These are phyloP conservation scores for Leccinum uliginosum DNA, from an alignment of 768 basidiomycete genomes.

Conservation along the genomic window DNA sequence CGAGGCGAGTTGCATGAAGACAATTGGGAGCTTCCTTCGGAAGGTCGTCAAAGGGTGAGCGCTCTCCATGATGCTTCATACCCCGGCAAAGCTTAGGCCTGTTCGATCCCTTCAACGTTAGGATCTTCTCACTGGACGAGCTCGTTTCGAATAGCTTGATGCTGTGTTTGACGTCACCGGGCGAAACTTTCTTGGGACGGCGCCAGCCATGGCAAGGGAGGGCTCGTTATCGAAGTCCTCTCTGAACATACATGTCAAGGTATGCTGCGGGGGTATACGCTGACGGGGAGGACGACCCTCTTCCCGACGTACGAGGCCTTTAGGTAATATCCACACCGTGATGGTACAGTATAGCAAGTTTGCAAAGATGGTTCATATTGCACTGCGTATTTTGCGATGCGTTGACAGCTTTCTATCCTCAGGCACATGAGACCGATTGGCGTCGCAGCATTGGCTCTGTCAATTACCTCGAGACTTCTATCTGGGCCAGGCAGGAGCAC, in stretches of 20 bases:
- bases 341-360: conserved; percentile 89
- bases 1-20: conserved; percentile 76
- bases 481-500: conserved; percentile 81
- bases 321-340: conserved; percentile 86
- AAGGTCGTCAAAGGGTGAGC: conserved; percentile 53
- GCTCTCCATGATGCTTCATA: not conserved
- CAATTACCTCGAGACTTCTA: conserved; percentile 86
- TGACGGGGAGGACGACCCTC: conserved; percentile 79
- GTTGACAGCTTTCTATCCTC: not conserved
- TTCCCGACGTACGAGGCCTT: conserved; percentile 93
- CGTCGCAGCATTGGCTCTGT: conserved; percentile 66
- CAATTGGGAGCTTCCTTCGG: conserved; percentile 52
- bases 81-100: not conserved
- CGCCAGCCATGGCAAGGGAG: conserved; percentile 61
- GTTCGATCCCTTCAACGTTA: conserved; percentile 63
- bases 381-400: not conserved
- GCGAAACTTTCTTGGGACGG: conserved; percentile 87
- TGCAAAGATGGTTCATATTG: conserved; percentile 60
- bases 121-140: conserved; percentile 91
- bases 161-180: conserved; percentile 63
- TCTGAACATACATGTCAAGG: conserved; percentile 87
- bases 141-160: conserved; percentile 82
- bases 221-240: conserved; percentile 83
- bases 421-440: conserved; percentile 66
- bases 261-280: conserved; percentile 89